Evolutionary conservation across 176 grass and related monocot genomes (phyloP).

Genomic region (Carex pumila): DNA sequence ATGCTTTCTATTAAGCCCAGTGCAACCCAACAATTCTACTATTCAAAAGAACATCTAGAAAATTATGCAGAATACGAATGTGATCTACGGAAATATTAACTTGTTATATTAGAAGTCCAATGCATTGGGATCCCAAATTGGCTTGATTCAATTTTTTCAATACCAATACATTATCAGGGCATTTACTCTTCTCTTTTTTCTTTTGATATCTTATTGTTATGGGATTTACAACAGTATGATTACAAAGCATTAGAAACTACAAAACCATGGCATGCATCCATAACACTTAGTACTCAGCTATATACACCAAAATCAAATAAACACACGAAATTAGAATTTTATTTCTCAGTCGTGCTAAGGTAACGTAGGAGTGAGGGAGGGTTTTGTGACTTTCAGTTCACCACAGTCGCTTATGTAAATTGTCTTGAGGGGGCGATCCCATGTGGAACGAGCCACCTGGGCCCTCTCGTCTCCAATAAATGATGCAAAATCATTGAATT

Average conservation of each 20-base stretch:
- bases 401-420: slow-evolving; percentile 85
- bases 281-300: slow-evolving; percentile 7
- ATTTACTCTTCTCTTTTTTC: background rate
- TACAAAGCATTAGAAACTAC: background rate
- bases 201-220: background rate
- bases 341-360: slow-evolving; percentile 31
- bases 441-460: slow-evolving; percentile 63
- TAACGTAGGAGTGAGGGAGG: slow-evolving; percentile 72
- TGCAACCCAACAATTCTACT: background rate
- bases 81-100: background rate
- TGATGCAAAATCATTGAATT: slow-evolving; percentile 74
- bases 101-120: background rate
- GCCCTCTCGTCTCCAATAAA: slow-evolving; percentile 87
- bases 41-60: background rate
- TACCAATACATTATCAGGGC: background rate
- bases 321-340: slow-evolving; percentile 13
- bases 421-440: slow-evolving; percentile 82
- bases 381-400: slow-evolving; percentile 78
- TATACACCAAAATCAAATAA: background rate
- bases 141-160: background rate
- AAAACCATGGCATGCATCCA: background rate
- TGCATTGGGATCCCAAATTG: background rate
- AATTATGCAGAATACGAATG: background rate
- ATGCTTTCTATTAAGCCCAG: background rate
- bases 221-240: slow-evolving; percentile 7